Base-by-base conservation (phyloP, 23 red algal species). In the Agarophyton chilense region DNA sequence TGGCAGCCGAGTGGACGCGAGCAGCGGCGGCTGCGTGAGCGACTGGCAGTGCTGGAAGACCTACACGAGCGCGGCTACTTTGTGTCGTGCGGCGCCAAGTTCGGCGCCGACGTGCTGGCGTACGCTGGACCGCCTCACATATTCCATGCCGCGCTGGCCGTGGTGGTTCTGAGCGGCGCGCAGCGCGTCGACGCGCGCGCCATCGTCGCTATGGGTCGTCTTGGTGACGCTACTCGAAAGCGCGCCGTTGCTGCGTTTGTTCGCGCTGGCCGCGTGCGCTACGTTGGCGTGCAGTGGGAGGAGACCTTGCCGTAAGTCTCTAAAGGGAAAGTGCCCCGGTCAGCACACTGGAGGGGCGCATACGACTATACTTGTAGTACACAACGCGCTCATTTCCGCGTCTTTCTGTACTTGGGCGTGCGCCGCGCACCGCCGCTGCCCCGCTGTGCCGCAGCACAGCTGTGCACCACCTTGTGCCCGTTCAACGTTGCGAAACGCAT, bases 81-180 rank as follows among this genome's bases (percentile, higher is more conserved):
- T 63, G 33, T 98, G 61, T 77, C 65, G 19, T 87, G 67, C 31
- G 96, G 96, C 42, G 81, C 84, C 50, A 98, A 98, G 62, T 98
- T 98, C 90, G 96, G 96, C 17, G 96, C 96, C 31, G 92, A 98
- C 62, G 92, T 98, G 77, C 62, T 98, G n/a, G 96, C 92, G 40
- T 98, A 98, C 72, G 92, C 96, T 0, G 84, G 81, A 19, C 82
- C 92, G 26, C 96, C 96, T 49, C 74, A 60, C 26, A 52, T 94
- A 41, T 94, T 95, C 62, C 96, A 98, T 49, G 91, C 96, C 0
- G 88, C 83, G 22, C 68, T 95, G 42, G 86, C 86, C 22, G 91
- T 98, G 18, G 79, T 86, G 17, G 87, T 94, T 1, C 9, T 84
- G 2, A 65, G 81, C 7, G 72, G 21, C 14, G 61, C 51, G 41